phyloP scores from a whole-genome alignment of 495 filamentous ascomycete genomes.

The Aspergillus ellipticus region DNA sequence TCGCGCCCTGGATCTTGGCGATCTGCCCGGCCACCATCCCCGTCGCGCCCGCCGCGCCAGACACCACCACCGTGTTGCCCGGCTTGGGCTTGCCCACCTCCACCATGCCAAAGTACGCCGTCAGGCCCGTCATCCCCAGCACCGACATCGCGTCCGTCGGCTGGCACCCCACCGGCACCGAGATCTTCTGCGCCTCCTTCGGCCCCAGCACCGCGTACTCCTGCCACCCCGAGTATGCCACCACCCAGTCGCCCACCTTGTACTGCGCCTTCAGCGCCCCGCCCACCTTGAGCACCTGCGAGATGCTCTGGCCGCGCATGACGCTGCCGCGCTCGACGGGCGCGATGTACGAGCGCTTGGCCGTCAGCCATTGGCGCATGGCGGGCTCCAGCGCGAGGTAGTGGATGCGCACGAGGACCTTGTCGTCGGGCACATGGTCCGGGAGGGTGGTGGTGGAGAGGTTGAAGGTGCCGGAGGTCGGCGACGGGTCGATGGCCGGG shows the following conservation, averaged over 20 bases:
- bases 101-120: constrained; percentile 65
- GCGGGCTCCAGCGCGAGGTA: constrained; percentile 78
- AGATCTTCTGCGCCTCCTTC: constrained; percentile 40
- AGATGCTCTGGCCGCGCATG: constrained; percentile 63
- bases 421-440: constrained; percentile 48
- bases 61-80: constrained; percentile 64
- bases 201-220: constrained; percentile 54
- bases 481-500: constrained; percentile 39
- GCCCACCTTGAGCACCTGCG: constrained; percentile 49
- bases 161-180: constrained; percentile 43
- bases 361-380: constrained; percentile 74
- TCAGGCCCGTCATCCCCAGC: constrained; percentile 56
- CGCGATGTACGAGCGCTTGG: constrained; percentile 61
- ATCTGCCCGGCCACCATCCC: constrained; percentile 69
- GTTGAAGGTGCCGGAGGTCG: constrained; percentile 50
- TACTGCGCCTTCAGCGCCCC: constrained; percentile 34
- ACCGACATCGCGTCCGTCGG: constrained; percentile 59
- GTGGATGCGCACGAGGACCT: constrained; percentile 61
- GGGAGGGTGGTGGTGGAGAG: constrained; percentile 46
- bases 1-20: constrained; percentile 58
- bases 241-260: constrained; percentile 50
- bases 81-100: constrained; percentile 53
- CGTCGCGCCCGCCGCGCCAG: constrained; percentile 67
- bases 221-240: constrained; percentile 54
- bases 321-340: constrained; percentile 62